Evolutionary conservation across 2,329 filamentous ascomycete species (phyloP).

Genomic region (Fusarium beomiforme): DNA sequence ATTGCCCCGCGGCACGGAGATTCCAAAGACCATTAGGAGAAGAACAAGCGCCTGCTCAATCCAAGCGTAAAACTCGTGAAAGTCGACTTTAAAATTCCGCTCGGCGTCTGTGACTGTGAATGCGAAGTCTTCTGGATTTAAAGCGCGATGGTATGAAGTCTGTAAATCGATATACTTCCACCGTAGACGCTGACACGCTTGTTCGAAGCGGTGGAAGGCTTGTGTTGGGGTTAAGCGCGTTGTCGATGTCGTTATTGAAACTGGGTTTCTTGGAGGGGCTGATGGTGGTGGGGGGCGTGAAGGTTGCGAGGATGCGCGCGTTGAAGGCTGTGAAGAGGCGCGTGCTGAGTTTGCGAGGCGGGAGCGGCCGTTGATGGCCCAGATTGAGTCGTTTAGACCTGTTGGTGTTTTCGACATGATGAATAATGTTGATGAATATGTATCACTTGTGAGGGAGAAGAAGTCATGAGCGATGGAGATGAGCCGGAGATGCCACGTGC

Average conservation of each 20-base stretch:
- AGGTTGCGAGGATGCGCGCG: background rate
- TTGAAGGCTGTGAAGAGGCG: slow-evolving; percentile 23
- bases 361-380: slow-evolving; percentile 29
- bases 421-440: background rate
- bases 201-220: slow-evolving; percentile 67
- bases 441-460: background rate
- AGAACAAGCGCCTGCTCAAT: slow-evolving; percentile 77
- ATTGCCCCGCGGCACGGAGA: slow-evolving; percentile 56
- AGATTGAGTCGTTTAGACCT: slow-evolving; percentile 41
- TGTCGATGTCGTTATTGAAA: background rate
- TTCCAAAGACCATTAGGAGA: slow-evolving; percentile 70
- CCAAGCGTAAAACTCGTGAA: slow-evolving; percentile 79
- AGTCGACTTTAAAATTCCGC: slow-evolving; percentile 81
- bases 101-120: slow-evolving; percentile 60
- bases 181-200: slow-evolving; percentile 67
- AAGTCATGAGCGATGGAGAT: background rate
- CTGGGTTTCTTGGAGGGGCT: background rate
- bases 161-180: slow-evolving; percentile 72
- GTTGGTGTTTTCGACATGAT: slow-evolving; percentile 29
- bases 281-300: background rate
- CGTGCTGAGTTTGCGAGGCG: slow-evolving; percentile 6
- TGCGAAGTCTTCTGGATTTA: slow-evolving; percentile 48
- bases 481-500: background rate
- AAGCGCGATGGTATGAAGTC: slow-evolving; percentile 64
- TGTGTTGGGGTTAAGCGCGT: slow-evolving; percentile 45